Percentiles rank a stretch among this genome's conserved stretches.
Evolutionary conservation across 345 rosid genomes (phyloP).

Genomic region (Euclidium syriacum): DNA sequence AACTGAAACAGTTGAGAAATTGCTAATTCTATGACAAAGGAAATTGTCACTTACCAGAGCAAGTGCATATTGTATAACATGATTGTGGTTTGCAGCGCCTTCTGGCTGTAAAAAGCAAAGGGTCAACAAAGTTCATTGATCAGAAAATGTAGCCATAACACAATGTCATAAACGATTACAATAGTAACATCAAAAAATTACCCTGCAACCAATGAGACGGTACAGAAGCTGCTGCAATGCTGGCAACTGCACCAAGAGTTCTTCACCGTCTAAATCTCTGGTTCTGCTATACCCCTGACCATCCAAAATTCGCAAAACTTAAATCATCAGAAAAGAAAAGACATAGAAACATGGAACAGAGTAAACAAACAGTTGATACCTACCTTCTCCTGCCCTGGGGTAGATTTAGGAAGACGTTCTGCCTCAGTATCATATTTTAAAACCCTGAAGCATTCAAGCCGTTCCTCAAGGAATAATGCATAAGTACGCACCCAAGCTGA

Average conservation of each 20-base stretch:
- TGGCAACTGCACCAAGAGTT: slow-evolving; percentile 82
- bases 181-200: slow-evolving; percentile 19
- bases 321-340: slow-evolving; percentile 13
- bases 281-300: slow-evolving; percentile 88
- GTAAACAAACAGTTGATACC: slow-evolving; percentile 35
- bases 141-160: neutral
- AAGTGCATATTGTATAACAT: slow-evolving; percentile 91
- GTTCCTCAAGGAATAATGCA: slow-evolving; percentile 89
- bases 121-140: slow-evolving; percentile 1
- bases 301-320: slow-evolving; percentile 1
- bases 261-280: slow-evolving; percentile 79
- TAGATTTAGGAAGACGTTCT: slow-evolving; percentile 81
- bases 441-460: slow-evolving; percentile 89
- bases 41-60: slow-evolving; percentile 62
- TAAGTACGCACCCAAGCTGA: slow-evolving; percentile 99
- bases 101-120: slow-evolving; percentile 66
- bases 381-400: slow-evolving; percentile 86
- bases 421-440: slow-evolving; percentile 92
- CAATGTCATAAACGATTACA: slow-evolving; percentile 4
- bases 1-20: neutral
- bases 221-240: slow-evolving; percentile 80
- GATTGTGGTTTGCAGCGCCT: slow-evolving; percentile 85
- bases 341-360: neutral
- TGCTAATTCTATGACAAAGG: neutral
- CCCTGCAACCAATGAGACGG: slow-evolving; percentile 97